These are phyloP conservation scores for Brassica nigra DNA, from an alignment of 345 rosid genomes.

Conservation along the genomic window DNA sequence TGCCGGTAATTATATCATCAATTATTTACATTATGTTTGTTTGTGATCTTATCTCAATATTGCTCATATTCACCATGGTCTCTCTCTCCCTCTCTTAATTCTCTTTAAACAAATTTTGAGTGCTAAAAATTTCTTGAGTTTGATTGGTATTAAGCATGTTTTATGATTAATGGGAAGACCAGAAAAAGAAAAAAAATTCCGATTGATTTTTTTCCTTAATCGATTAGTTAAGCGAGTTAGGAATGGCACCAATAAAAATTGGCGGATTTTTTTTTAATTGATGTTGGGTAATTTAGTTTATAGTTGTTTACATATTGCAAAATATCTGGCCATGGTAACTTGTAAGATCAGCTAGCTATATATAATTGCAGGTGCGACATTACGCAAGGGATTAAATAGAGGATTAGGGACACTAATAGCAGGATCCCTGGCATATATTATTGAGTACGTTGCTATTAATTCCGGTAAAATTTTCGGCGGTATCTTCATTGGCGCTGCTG, in stretches of 20 bases:
- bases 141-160: background rate
- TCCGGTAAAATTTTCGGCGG: constrained; percentile 59
- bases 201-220: background rate
- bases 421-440: constrained; percentile 66
- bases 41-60: constrained; percentile 17
- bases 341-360: background rate
- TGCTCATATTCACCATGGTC: background rate
- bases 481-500: constrained; percentile 67
- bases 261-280: background rate
- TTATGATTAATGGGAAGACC: background rate
- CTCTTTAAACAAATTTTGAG: background rate
- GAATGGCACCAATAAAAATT: background rate
- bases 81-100: background rate
- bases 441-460: constrained; percentile 55
- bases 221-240: background rate
- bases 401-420: constrained; percentile 74
- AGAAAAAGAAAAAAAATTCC: background rate
- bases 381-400: constrained; percentile 80
- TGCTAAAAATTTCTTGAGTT: background rate
- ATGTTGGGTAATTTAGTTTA: background rate
- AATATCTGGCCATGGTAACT: background rate
- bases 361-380: constrained; percentile 64
- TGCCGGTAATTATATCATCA: constrained; percentile 48
- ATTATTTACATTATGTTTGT: background rate
- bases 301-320: background rate